These are phyloP conservation scores for Cucumis sativus DNA, from an alignment of 306 rosid species.

Conservation along the genomic window Cucumber_9930_V3 NC_026659.2:4579501-4580000, in stretches of 20 bases:
- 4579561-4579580: neutral
- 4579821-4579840: neutral
- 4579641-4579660: neutral
- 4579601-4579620: neutral
- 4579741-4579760: neutral
- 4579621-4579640: neutral
- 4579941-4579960: neutral
- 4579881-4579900: neutral
- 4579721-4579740: neutral
- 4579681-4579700: neutral
- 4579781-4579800: neutral
- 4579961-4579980: neutral
- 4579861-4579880: slow-evolving; percentile 8
- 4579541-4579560: neutral
- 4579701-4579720: neutral
- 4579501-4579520: too few relatives aligned
- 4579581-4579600: neutral
- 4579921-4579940: neutral
- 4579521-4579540: too few relatives aligned
- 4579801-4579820: neutral
- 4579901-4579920: neutral
- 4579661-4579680: neutral
- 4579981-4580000: neutral
- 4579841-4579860: neutral
- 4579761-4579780: neutral